phyloP scores from a whole-genome alignment of 129 eudicot genomes.

The Lactuca saligna region DNA sequence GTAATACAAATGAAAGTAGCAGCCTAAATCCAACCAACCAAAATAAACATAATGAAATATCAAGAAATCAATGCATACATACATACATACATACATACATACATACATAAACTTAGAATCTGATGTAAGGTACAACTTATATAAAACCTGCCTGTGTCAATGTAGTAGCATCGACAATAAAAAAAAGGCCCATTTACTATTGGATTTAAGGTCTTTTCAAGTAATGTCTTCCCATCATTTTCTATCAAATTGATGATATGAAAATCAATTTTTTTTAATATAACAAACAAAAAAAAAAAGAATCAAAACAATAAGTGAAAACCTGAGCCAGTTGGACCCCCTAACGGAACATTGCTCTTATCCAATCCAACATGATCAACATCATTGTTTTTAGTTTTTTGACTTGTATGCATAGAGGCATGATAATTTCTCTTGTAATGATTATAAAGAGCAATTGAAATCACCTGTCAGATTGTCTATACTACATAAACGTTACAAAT shows the following conservation, averaged over 20 bases:
- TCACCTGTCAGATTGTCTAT: conserved; percentile 52
- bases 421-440: conserved; percentile 84
- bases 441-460: conserved; percentile 90
- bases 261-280: conserved; percentile 24
- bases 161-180: conserved; percentile 88
- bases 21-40: conserved; percentile 45
- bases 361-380: conserved; percentile 71
- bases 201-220: conserved; percentile 91
- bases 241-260: conserved; percentile 41
- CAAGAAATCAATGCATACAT: background rate
- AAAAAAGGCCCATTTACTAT: conserved; percentile 81
- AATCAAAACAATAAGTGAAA: conserved; percentile 7
- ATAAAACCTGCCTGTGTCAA: conserved; percentile 95
- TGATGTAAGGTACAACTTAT: conserved; percentile 29
- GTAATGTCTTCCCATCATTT: conserved; percentile 92
- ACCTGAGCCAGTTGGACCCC: conserved; percentile 98
- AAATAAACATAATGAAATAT: background rate
- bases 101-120: background rate
- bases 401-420: conserved; percentile 42
- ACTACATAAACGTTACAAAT: conserved; percentile 21
- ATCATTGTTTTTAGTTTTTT: conserved; percentile 41
- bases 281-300: background rate
- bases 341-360: conserved; percentile 84
- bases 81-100: background rate
- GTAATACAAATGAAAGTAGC: conserved; percentile 55